Base-by-base conservation (phyloP, 495 filamentous ascomycete genomes). In the Neurospora sublineolata region DNA sequence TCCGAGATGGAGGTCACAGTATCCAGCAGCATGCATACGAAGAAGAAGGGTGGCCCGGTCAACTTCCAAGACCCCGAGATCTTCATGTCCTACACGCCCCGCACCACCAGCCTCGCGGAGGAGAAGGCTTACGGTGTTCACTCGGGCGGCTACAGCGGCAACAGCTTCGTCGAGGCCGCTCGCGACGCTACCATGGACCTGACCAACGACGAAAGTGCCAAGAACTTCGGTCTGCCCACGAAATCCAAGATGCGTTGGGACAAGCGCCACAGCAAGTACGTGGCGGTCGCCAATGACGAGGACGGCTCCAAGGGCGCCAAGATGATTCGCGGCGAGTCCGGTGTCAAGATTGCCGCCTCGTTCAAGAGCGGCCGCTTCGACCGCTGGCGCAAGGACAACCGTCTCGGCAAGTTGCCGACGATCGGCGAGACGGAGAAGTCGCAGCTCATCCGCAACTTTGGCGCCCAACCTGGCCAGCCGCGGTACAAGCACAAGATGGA, bases 361-460 rank as follows among this genome's bases (percentile, higher is more conserved):
- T 97, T 98, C 87, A 89, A 94, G 75, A 94, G 91, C 78, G 95
- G 96, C 42, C 89, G 96, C 37, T 99, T 97, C 81, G 93, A 97
- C 72, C 86, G 86, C 37, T 99, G 95, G 95, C 90, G 90, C 78
- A 91, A 90, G 78, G 88, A 91, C 36, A 91, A 99, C 82, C 90
- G 90, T 70, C 84, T 98, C 44, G 89, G 87, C 41, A 85, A 87
- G 0, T 80, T 97, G 72, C 94, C 95, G 10, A 86, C 89, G 18
- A 89, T 91, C 11, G 95, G 95, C 38, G 95, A 98, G 80, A 80
- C 84, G 37, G 95, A 97, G 82, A 85, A 84, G 33, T 75, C 85
- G 42, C 83, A 87, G 3, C 77, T 94, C 72, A 92, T 91, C 30
- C 85, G 91, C 23, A 87, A 87, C 37, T 91, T 92, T 3, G 89